Percentiles rank a stretch among this genome's conserved stretches.
Conservation (phyloP, 495 filamentous ascomycete species). For the Tuber melanosporum region DNA sequence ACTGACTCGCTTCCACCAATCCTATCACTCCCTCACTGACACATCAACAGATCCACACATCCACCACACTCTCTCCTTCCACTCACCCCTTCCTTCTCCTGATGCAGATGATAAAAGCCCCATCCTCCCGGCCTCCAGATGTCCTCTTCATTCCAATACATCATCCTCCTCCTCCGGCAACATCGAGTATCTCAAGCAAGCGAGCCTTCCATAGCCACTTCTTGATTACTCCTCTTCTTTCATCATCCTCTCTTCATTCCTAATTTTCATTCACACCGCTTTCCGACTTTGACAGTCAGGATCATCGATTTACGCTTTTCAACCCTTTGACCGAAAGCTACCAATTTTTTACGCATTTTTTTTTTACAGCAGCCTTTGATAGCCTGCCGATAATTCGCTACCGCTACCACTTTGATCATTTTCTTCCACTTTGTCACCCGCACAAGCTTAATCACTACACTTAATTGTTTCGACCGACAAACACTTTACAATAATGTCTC, state of each 20-base stretch:
- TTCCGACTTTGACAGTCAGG: constrained; percentile 34
- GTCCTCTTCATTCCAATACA: constrained; percentile 24
- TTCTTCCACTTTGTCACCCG: constrained; percentile 16
- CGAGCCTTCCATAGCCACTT: constrained; percentile 27
- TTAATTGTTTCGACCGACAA: constrained; percentile 9
- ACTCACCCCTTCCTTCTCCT: constrained; percentile 2
- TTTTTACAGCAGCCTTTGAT: constrained; percentile 23
- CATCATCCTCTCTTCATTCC: constrained; percentile 14
- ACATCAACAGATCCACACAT: constrained; percentile 17
- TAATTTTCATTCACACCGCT: constrained; percentile 6
- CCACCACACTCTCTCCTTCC: constrained; percentile 7
- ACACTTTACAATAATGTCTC: constrained; percentile 32
- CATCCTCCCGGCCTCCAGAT: constrained; percentile 25
- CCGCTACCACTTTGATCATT: constrained; percentile 6
- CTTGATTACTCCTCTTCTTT: constrained; percentile 7
- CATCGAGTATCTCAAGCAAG: constrained; percentile 23
- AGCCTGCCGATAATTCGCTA: constrained; percentile 14
- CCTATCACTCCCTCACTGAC: neutral
- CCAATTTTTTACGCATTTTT: neutral
- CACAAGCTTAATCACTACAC: constrained; percentile 9
- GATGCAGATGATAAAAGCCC: constrained; percentile 34
- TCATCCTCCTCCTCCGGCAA: constrained; percentile 6
- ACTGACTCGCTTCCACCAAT: neutral
- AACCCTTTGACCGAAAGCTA: constrained; percentile 11
- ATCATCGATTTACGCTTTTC: constrained; percentile 5